Base-by-base conservation (phyloP, 108 stramenopile species). In the Cylindrotheca closterium region DNA sequence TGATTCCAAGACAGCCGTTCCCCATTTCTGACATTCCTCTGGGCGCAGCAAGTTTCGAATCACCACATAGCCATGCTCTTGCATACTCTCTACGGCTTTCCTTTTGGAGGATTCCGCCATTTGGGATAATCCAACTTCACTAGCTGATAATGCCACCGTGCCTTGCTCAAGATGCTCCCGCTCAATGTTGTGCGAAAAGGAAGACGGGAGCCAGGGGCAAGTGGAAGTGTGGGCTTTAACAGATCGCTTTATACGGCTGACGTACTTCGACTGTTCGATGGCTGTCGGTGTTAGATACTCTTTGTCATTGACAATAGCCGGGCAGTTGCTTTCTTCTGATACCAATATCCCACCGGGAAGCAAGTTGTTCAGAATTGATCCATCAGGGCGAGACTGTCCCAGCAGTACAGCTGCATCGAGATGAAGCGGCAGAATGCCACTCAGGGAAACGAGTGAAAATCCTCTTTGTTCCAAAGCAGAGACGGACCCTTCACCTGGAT, bases 1-100 rank as follows among this genome's bases (percentile, higher is more conserved):
- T 51, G 85, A 87, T 30, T 67, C 49, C 15, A 89, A 62, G 2
- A 79, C 80, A 15, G 87, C 85, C 1, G 69, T 26, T 3, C 88
- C 88, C 80, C 81, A 93, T 42, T 75, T 65, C 7, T 57, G 27
- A 33, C 82, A 81, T 56, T 82, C 71, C 18, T 67, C 51, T 1
- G 74, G 65, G 63, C 81, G 65, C 27, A 92, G 62, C 21, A 88
- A 47, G 24, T 72, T 60, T 47, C 60, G 72, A 31, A 92, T 61
- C 2, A 92, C 58, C 29, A 85, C 84, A 51, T 88, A 79, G 12
- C 91, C 91, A 55, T 84, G 67, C 3, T 69, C 54, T 34, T 62
- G 58, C 47, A 92, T 60, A 26, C 55, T 68, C 10, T 54, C 12
- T 0, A 77, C 70, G n/a, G 87, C 91, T 24, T 56, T 37, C 32